Conservation (phyloP, 257 asterid species). For the Solanum okadae region DNA sequence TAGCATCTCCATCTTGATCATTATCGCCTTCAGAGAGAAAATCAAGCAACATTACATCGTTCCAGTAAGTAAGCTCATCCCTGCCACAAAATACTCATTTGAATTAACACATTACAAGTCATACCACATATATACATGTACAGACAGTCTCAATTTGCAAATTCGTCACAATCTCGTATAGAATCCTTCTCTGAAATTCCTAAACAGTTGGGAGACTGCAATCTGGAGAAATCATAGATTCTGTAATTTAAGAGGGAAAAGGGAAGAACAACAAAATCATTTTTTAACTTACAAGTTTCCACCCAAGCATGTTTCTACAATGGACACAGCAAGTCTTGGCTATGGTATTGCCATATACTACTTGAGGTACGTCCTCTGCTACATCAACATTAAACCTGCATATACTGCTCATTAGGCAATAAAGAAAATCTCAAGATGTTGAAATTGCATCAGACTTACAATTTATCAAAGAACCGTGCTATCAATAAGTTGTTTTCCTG, state of each 20-base stretch:
- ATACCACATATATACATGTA: not conserved
- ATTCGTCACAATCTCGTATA: not conserved
- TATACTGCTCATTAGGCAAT: not conserved
- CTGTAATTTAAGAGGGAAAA: not conserved
- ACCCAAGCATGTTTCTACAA: not conserved
- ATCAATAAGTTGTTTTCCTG: not conserved
- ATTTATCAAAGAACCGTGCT: not conserved
- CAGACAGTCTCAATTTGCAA: not conserved
- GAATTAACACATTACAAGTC: not conserved
- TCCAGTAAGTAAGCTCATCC: not conserved
- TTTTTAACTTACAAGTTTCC: not conserved
- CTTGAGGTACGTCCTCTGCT: not conserved
- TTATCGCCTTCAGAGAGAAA: not conserved
- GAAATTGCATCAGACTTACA: not conserved
- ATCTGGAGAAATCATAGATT: not conserved
- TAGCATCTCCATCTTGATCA: not conserved
- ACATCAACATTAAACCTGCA: not conserved
- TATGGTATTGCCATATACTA: not conserved
- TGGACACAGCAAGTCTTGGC: not conserved
- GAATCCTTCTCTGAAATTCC: not conserved
- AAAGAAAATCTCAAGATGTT: not conserved
- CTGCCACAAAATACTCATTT: not conserved
- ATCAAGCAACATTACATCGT: not conserved
- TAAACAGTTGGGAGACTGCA: not conserved
- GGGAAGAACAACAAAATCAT: not conserved